A percentile compares a stretch with the other conserved stretches of the same genome.
These are phyloP conservation scores for Huntiella decipiens DNA, from an alignment of 2,329 filamentous ascomycete species.

Conservation along the genomic window DNA sequence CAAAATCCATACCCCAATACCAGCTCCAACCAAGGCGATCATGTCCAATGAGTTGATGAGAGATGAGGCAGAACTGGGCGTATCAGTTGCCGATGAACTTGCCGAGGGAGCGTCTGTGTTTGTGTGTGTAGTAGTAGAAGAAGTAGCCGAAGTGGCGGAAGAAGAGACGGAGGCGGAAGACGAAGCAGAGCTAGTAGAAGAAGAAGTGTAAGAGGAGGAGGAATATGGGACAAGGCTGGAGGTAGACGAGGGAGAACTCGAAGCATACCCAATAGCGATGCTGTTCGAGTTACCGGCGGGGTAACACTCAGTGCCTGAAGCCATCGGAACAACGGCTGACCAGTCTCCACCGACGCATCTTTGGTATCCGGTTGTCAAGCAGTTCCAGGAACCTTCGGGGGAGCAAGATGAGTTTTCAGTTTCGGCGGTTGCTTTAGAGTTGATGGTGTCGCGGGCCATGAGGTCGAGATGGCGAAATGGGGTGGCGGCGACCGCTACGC, in stretches of 20 bases:
- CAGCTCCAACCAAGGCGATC: no score
- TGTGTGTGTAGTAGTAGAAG: background rate
- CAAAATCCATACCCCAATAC: no score
- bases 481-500: background rate
- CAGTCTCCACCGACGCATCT: constrained; percentile 29
- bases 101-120: background rate
- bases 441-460: background rate
- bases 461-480: background rate
- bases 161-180: background rate
- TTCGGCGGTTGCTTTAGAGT: constrained; percentile 14
- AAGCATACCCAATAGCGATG: constrained; percentile 17
- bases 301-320: constrained; percentile 26
- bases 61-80: no score
- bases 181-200: background rate
- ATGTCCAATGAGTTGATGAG: no score
- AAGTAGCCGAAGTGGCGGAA: background rate
- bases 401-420: constrained; percentile 22
- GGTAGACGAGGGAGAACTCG: background rate
- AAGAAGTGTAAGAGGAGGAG: background rate
- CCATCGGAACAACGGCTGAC: constrained; percentile 25
- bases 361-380: constrained; percentile 30
- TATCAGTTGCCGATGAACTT: background rate
- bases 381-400: constrained; percentile 35
- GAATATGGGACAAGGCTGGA: background rate
- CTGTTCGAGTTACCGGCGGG: constrained; percentile 25